Evolutionary conservation across 1,284 basidiomycete genomes (phyloP), one percentile per base, ranked within the genome.

Genomic region (Cryptococcus hybrid): DNA sequence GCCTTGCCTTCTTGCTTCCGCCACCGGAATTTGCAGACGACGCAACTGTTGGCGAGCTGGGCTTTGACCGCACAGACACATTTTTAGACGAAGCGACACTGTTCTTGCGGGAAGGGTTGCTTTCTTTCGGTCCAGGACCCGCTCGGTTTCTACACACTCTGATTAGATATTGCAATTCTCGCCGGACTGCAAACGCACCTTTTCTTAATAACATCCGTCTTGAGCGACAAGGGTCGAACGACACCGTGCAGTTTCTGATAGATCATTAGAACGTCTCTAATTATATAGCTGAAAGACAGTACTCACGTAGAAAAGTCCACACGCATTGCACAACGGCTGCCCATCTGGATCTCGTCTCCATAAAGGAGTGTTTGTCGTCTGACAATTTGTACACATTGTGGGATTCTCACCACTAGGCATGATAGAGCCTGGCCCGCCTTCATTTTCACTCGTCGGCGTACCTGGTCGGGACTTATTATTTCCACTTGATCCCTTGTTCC

Each of bases 121-220:
- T 59, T 39, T 63, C 61, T 51, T 63, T 65, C 9, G 56, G 54
- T 7, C 63, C 63, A 5, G 63, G 67, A 42, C 58, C 64, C 18
- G 65, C 58, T 52, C 62, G 53, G 38, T 63, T 63, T 49, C 60
- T 61, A 42, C 34, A 46, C 3, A 12, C 43, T n/a, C 7, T 44
- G 43, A 44, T n/a, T 44, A 24, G 15, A 47, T 47, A 42, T 42
- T 15, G 40, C 11, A 42, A 42, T 12, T 12, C 15, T 42, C 11
- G 40, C 40, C 40, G 12, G 24, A 13, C 36, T 15, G 15, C 39
- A 7, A 44, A 51, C 84, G 52, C 68, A 92, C 90, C 93, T 84
- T 82, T 96, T 97, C 86, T 97, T 97, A 79, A 97, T 97, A 47
- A 96, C 89, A 75, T 97, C 93, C 30, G 93, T 96, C 83, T 96